Percentiles rank a stretch among this genome's conserved stretches.
These are phyloP conservation scores for Trapa bicornis DNA, from an alignment of 345 rosid genomes.

Conservation along the genomic window DNA sequence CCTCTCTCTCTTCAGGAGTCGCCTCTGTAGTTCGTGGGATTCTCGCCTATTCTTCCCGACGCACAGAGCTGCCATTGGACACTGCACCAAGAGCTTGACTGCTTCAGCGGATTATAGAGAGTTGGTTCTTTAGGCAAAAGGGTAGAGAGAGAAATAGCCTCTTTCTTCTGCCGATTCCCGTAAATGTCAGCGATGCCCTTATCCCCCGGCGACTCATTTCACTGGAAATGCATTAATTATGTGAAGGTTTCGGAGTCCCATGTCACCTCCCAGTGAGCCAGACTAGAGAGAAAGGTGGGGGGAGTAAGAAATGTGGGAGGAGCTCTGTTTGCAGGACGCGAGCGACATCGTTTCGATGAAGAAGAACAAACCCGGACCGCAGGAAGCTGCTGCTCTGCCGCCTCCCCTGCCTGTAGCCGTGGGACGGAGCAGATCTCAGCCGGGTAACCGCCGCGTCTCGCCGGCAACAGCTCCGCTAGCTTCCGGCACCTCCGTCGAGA, in stretches of 20 bases:
- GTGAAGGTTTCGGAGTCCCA: background rate
- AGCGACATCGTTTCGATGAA: background rate
- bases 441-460: constrained; percentile 48
- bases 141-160: background rate
- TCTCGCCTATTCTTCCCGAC: background rate
- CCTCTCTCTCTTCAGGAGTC: background rate
- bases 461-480: constrained; percentile 31
- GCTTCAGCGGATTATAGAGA: background rate
- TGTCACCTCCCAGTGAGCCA: background rate
- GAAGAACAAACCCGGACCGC: constrained; percentile 1
- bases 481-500: constrained; percentile 26
- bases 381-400: background rate
- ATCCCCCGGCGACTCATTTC: background rate
- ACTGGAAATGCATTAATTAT: background rate
- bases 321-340: background rate
- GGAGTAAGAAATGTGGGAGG: background rate
- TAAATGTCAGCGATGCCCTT: background rate
- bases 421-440: constrained; percentile 54
- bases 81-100: background rate
- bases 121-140: background rate
- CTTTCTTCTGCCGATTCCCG: background rate
- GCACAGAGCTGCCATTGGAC: background rate
- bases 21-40: background rate
- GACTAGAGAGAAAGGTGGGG: background rate
- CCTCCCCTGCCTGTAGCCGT: background rate